Evolutionary conservation across 768 basidiomycete species (phyloP).

Genomic region (Mycena vulgaris): DNA sequence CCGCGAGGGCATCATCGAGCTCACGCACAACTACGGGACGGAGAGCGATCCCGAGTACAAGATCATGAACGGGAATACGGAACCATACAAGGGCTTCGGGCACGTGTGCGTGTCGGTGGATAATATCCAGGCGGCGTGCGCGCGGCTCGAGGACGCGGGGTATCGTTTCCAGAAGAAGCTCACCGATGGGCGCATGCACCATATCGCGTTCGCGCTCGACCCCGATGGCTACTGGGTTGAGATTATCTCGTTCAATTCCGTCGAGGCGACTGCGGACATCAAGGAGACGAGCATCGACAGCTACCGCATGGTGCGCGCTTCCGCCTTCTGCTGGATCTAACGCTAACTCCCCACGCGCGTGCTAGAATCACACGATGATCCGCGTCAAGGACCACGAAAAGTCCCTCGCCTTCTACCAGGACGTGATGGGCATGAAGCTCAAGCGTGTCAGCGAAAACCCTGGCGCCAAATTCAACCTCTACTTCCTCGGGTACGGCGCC

Average conservation of each 20-base stretch:
- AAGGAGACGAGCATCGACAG: constrained; percentile 23
- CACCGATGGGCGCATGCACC: constrained; percentile 87
- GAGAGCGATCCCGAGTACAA: constrained; percentile 83
- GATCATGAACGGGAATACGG: constrained; percentile 89
- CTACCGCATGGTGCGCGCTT: constrained; percentile 20
- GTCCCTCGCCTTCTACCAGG: constrained; percentile 87
- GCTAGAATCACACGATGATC: constrained; percentile 88
- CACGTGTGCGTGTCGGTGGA: constrained; percentile 92
- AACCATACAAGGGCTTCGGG: constrained; percentile 85
- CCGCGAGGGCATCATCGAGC: constrained; percentile 75
- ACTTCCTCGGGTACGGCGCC: constrained; percentile 82
- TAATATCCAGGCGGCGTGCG: constrained; percentile 87
- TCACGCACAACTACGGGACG: constrained; percentile 93
- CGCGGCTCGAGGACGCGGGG: constrained; percentile 83
- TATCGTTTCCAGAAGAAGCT: constrained; percentile 92
- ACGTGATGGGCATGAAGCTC: constrained; percentile 82
- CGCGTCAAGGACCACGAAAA: constrained; percentile 89
- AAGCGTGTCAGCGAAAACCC: constrained; percentile 32
- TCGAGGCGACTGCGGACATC: not conserved
- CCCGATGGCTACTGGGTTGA: constrained; percentile 76
- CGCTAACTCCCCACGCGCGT: no score
- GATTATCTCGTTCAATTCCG: constrained; percentile 37
- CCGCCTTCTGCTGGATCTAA: not conserved
- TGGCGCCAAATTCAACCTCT: constrained; percentile 80
- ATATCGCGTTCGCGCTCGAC: constrained; percentile 89